Conservation (phyloP, 805 yeast species). For the Torulaspora microellipsoides region DNA sequence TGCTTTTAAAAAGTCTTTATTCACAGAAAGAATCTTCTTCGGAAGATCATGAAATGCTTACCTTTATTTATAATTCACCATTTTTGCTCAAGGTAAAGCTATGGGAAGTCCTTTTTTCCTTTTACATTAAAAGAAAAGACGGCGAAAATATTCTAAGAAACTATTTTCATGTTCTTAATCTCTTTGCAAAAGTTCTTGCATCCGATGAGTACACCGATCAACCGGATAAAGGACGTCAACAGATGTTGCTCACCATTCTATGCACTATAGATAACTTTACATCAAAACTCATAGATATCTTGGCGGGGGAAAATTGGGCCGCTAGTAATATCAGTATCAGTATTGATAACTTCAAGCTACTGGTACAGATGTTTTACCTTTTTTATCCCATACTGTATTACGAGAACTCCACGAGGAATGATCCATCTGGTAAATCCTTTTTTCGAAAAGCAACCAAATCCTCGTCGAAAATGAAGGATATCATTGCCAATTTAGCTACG, state of each 20-base stretch:
- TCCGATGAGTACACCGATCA: slow-evolving; percentile 22
- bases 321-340: slow-evolving; percentile 6
- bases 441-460: slow-evolving; percentile 41
- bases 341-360: slow-evolving; percentile 15
- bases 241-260: slow-evolving; percentile 44
- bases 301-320: slow-evolving; percentile 37
- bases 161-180: slow-evolving; percentile 46
- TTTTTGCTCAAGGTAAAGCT: slow-evolving; percentile 62
- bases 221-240: slow-evolving; percentile 36
- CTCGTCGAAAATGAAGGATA: slow-evolving; percentile 43
- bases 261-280: slow-evolving; percentile 53
- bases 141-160: slow-evolving; percentile 42
- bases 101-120: slow-evolving; percentile 68
- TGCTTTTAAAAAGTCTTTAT: slow-evolving; percentile 36
- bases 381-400: slow-evolving; percentile 47
- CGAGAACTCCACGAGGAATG: slow-evolving; percentile 46
- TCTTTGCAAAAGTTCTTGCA: slow-evolving; percentile 39
- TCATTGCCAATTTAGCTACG: slow-evolving; percentile 35
- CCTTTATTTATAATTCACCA: slow-evolving; percentile 60
- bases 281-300: slow-evolving; percentile 32
- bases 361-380: slow-evolving; percentile 36
- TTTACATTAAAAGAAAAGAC: slow-evolving; percentile 38
- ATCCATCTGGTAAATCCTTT: slow-evolving; percentile 40
- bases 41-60: slow-evolving; percentile 49
- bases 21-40: slow-evolving; percentile 14